Percentiles rank a stretch among this genome's conserved stretches.
These are phyloP conservation scores for Penicillium sp. DNA, from an alignment of 2,329 filamentous ascomycete genomes.

Conservation along the genomic window DNA sequence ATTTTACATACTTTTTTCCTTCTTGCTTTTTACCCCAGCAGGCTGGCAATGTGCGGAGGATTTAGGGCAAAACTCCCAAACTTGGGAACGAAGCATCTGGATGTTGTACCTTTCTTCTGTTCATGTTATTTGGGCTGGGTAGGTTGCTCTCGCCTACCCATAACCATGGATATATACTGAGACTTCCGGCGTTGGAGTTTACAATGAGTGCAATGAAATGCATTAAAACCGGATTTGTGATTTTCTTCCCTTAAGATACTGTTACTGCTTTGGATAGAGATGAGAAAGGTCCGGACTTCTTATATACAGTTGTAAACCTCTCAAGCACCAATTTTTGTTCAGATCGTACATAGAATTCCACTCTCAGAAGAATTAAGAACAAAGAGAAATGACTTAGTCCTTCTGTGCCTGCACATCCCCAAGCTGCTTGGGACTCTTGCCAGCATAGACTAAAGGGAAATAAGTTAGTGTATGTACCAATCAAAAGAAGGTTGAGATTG, in stretches of 20 bases:
- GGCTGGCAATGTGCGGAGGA: slow-evolving; percentile 18
- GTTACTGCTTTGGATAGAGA: neutral
- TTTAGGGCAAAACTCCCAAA: neutral
- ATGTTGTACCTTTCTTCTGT: slow-evolving; percentile 5
- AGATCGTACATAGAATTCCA: neutral
- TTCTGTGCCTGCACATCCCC: neutral
- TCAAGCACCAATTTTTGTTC: neutral
- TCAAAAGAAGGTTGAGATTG: neutral
- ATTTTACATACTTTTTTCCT: slow-evolving; percentile 11
- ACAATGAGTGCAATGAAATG: neutral
- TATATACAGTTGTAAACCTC: slow-evolving; percentile 2
- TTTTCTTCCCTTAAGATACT: neutral
- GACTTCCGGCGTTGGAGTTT: neutral
- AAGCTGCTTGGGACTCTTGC: slow-evolving; percentile 23
- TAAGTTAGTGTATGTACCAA: neutral
- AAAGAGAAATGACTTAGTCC: neutral
- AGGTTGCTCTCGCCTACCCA: neutral
- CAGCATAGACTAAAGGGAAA: slow-evolving; percentile 26
- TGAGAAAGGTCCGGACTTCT: neutral
- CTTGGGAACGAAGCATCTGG: slow-evolving; percentile 3
- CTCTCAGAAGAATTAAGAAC: neutral
- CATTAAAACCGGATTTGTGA: neutral
- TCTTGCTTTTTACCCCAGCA: slow-evolving; percentile 17
- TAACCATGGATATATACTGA: slow-evolving; percentile 8
- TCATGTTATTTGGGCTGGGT: slow-evolving; percentile 3